Conservation (phyloP, 2,329 filamentous ascomycete species). For the Lasiodiplodia sp. region DNA sequence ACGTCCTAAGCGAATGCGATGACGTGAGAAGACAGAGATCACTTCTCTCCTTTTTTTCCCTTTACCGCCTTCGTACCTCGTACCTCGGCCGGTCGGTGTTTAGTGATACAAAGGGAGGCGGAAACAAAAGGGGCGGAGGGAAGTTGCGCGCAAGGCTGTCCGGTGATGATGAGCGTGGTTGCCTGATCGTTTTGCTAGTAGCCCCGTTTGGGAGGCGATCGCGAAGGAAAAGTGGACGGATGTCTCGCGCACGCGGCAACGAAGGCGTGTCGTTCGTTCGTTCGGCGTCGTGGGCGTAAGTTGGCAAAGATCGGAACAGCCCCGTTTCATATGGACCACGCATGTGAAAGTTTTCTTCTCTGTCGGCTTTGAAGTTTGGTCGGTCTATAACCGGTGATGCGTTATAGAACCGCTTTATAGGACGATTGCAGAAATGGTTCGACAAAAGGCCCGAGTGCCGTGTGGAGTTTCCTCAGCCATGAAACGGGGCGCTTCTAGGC, state of each 20-base stretch:
- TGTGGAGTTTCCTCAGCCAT: background rate
- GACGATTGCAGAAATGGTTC: background rate
- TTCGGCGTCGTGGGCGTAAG: background rate
- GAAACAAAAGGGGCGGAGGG: background rate
- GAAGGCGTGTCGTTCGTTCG: background rate
- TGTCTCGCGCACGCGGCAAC: background rate
- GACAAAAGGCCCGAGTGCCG: background rate
- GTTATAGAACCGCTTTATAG: background rate
- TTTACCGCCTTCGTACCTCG: background rate
- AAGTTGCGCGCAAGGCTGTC: background rate
- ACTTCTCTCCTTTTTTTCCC: background rate
- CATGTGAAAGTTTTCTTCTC: background rate
- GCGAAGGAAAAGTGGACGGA: background rate
- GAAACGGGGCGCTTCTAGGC: background rate
- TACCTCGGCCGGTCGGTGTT: too few species aligned
- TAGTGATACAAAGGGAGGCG: too few species aligned
- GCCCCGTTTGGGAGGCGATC: background rate
- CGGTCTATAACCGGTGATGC: background rate
- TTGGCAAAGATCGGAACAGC: background rate
- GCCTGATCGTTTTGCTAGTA: background rate
- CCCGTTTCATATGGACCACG: background rate
- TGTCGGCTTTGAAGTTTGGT: background rate
- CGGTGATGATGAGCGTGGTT: background rate
- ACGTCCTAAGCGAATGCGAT: background rate
- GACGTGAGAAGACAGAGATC: background rate